Conservation (phyloP, 352 stramenopile species). For the Phytophthora palmivora region DNA sequence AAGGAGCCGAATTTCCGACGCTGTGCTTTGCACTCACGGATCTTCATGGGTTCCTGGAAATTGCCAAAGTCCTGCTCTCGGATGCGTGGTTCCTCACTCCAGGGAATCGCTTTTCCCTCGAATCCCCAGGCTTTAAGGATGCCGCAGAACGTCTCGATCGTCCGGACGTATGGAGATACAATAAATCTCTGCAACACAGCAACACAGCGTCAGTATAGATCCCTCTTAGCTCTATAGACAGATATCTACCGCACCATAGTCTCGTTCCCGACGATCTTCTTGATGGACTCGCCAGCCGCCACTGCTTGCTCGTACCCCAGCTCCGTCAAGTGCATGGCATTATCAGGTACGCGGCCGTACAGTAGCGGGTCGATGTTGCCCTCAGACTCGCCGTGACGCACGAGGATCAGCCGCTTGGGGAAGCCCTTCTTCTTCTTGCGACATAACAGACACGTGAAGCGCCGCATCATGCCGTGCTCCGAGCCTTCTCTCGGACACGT, state of each 20-base stretch:
- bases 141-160: conserved; percentile 89
- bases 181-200: conserved; percentile 70
- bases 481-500: conserved; percentile 24
- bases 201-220: background rate
- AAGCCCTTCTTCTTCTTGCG: conserved; percentile 51
- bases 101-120: conserved; percentile 63
- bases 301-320: conserved; percentile 82
- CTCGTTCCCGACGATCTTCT: conserved; percentile 79
- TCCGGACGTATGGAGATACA: conserved; percentile 85
- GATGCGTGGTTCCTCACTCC: conserved; percentile 87
- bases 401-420: conserved; percentile 83
- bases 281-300: conserved; percentile 71
- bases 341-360: conserved; percentile 82
- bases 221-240: background rate
- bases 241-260: conserved; percentile 53
- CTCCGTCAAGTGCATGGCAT: conserved; percentile 85
- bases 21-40: conserved; percentile 83
- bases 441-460: conserved; percentile 52
- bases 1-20: conserved; percentile 85
- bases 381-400: conserved; percentile 86
- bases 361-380: conserved; percentile 86
- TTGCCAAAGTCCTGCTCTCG: conserved; percentile 93
- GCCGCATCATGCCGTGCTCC: conserved; percentile 30
- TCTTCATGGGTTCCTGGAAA: conserved; percentile 85
- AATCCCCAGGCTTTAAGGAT: conserved; percentile 77